A percentile compares a stretch with the other conserved stretches of the same genome.
phyloP scores from a whole-genome alignment of 2,329 filamentous ascomycete species.

The Trichoderma sp. region DNA sequence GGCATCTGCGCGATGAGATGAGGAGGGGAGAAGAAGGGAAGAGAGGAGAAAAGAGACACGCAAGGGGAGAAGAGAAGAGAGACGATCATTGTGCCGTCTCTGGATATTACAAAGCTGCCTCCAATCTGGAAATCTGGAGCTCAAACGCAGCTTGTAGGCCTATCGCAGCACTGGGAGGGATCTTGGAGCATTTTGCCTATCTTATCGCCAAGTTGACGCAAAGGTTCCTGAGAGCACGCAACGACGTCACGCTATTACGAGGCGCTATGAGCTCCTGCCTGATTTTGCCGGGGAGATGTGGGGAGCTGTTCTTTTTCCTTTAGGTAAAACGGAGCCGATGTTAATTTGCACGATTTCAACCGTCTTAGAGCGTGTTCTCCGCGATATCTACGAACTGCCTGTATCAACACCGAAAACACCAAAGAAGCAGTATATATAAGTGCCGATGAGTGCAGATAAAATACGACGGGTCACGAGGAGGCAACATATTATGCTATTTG shows the following conservation, averaged over 20 bases:
- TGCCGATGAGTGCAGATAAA: not conserved
- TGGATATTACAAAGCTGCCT: conserved; percentile 6
- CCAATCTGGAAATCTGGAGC: not conserved
- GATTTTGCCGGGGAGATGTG: conserved; percentile 3
- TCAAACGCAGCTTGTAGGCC: not conserved
- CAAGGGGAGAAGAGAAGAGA: not conserved
- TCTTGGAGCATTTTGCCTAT: not conserved
- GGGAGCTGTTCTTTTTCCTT: not conserved
- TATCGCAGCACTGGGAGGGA: not conserved
- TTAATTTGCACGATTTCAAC: not conserved
- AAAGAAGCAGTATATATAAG: not conserved
- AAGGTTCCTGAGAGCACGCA: conserved; percentile 13
- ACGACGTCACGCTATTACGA: conserved; percentile 18
- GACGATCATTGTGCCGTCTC: not conserved
- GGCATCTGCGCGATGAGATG: not conserved
- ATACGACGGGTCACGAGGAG: not conserved
- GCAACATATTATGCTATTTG: not conserved
- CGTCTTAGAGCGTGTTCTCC: not conserved
- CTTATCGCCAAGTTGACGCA: conserved; percentile 10
- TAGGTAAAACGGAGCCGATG: not conserved
- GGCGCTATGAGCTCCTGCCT: conserved; percentile 18
- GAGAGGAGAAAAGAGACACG: not conserved
- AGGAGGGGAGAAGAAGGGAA: not conserved
- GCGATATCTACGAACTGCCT: not conserved
- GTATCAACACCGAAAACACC: not conserved